Conservation (phyloP, 2,329 filamentous ascomycete genomes). For the Talaromyces amestolkiae region DNA sequence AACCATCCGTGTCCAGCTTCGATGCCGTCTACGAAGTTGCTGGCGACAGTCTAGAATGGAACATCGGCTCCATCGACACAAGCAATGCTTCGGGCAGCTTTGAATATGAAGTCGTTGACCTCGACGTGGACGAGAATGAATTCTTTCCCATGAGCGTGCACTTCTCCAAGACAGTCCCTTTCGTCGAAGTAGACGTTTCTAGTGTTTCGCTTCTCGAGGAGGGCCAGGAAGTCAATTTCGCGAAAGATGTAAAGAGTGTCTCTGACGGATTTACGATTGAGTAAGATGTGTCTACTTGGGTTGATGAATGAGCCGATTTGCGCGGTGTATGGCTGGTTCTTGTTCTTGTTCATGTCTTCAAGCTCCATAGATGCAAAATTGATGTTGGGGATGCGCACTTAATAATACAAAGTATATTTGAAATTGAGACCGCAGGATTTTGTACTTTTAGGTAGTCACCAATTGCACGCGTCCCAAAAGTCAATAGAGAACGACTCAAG, state of each 20-base stretch:
- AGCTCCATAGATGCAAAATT: constrained; percentile 12
- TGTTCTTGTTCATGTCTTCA: constrained; percentile 2
- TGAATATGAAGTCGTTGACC: constrained; percentile 88
- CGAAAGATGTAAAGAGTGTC: constrained; percentile 46
- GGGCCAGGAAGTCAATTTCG: constrained; percentile 45
- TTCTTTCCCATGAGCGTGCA: constrained; percentile 97
- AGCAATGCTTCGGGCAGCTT: constrained; percentile 82
- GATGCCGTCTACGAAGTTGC: constrained; percentile 93
- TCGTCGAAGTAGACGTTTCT: constrained; percentile 82
- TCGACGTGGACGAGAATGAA: constrained; percentile 81
- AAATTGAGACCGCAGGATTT: background rate
- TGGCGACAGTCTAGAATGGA: constrained; percentile 91
- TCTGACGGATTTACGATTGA: constrained; percentile 48
- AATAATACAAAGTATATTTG: constrained; percentile 3
- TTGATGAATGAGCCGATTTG: constrained; percentile 3
- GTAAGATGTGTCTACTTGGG: constrained; percentile 30
- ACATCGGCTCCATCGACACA: constrained; percentile 79
- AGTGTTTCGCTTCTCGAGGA: constrained; percentile 45
- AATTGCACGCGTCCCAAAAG: constrained; percentile 4
- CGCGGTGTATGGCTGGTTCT: constrained; percentile 15
- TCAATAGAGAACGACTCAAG: constrained; percentile 8
- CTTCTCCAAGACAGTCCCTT: constrained; percentile 82
- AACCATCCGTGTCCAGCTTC: constrained; percentile 87
- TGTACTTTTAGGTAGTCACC: background rate
- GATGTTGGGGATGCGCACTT: constrained; percentile 9